Evolutionary conservation across 2,329 filamentous ascomycete species (phyloP).

Genomic region (Tolypocladium tundrense): DNA sequence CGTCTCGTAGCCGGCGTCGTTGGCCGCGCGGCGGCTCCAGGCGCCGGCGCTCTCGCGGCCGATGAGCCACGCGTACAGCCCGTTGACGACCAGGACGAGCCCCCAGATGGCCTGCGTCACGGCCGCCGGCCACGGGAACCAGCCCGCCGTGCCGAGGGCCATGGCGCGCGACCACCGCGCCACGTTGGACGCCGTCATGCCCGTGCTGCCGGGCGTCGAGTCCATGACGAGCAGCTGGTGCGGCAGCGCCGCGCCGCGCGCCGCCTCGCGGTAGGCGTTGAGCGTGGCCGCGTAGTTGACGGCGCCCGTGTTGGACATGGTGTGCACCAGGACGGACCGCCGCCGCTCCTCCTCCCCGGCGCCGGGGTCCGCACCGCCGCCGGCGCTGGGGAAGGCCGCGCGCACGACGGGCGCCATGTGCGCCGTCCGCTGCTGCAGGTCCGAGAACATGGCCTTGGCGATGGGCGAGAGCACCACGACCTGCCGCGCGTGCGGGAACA

Average conservation of each 20-base stretch:
- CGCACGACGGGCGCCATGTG: conserved; percentile 36
- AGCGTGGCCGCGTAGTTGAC: conserved; percentile 41
- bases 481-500: conserved; percentile 40
- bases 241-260: conserved; percentile 28
- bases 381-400: conserved; percentile 16
- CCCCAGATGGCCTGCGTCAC: conserved; percentile 38
- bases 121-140: conserved; percentile 38
- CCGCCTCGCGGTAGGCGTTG: conserved; percentile 30
- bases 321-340: conserved; percentile 34
- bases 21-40: conserved; percentile 25
- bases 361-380: conserved; percentile 4
- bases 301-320: conserved; percentile 49
- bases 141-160: conserved; percentile 35
- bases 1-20: conserved; percentile 25
- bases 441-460: conserved; percentile 32
- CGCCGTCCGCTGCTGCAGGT: conserved; percentile 29
- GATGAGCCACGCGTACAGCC: conserved; percentile 21
- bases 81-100: conserved; percentile 26
- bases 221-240: conserved; percentile 39
- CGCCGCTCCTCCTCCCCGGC: conserved; percentile 6
- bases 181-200: conserved; percentile 30
- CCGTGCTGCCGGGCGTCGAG: conserved; percentile 40
- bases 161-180: conserved; percentile 42
- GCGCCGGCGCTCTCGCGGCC: conserved; percentile 30
- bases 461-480: conserved; percentile 42